Conservation (phyloP, 2,329 filamentous ascomycete species). For the Penicillium paneum region DNA sequence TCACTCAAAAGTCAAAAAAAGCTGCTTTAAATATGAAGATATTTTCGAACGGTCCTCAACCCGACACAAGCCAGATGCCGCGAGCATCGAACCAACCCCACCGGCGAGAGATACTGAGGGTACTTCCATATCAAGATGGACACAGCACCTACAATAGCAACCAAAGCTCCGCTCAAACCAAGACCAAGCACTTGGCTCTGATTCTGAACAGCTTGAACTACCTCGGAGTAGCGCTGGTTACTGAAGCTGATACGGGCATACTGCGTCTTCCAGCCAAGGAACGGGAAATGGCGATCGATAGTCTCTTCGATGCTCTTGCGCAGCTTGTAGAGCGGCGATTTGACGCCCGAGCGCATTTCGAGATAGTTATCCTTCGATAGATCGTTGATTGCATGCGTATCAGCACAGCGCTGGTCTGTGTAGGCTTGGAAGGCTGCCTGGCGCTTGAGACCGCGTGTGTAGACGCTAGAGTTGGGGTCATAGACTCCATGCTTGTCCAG, state of each 20-base stretch:
- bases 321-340: slow-evolving; percentile 70
- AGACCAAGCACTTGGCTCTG: slow-evolving; percentile 63
- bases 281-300: slow-evolving; percentile 71
- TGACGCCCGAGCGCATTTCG: slow-evolving; percentile 88
- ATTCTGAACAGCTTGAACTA: slow-evolving; percentile 64
- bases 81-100: slow-evolving; percentile 15
- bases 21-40: neutral
- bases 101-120: slow-evolving; percentile 22
- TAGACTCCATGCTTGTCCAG: slow-evolving; percentile 65
- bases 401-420: slow-evolving; percentile 67
- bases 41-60: slow-evolving; percentile 5
- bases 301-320: slow-evolving; percentile 85
- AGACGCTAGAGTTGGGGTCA: slow-evolving; percentile 29
- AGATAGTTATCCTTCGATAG: slow-evolving; percentile 86
- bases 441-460: slow-evolving; percentile 45
- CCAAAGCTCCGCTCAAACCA: slow-evolving; percentile 28
- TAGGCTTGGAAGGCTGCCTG: slow-evolving; percentile 66
- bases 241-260: slow-evolving; percentile 91
- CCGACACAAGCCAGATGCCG: slow-evolving; percentile 17
- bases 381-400: slow-evolving; percentile 88
- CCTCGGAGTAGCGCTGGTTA: slow-evolving; percentile 84
- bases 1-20: neutral
- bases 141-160: slow-evolving; percentile 29
- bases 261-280: slow-evolving; percentile 83
- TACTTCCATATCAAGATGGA: slow-evolving; percentile 33